phyloP scores from a whole-genome alignment of 2,329 filamentous ascomycete species.

The Taxawa tesnikishii region DNA sequence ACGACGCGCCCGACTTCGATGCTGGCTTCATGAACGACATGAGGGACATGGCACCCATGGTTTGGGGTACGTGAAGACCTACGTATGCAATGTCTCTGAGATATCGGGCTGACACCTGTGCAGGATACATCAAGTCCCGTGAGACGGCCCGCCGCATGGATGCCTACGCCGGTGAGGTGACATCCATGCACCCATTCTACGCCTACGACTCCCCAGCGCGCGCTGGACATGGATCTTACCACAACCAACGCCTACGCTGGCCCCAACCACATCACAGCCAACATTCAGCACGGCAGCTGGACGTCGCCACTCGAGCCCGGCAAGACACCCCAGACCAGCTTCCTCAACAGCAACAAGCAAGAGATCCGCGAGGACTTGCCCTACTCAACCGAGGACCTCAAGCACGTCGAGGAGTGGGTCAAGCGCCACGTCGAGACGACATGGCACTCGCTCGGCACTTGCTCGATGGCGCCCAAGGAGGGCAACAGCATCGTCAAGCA shows the following conservation, averaged over 20 bases:
- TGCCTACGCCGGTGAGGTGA: slow-evolving; percentile 64
- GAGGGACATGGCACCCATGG: slow-evolving; percentile 69
- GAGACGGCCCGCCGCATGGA: slow-evolving; percentile 70
- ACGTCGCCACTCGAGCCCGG: slow-evolving; percentile 46
- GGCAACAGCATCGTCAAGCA: slow-evolving; percentile 74
- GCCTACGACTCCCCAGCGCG: slow-evolving; percentile 56
- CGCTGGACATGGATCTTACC: slow-evolving; percentile 59
- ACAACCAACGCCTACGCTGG: slow-evolving; percentile 68
- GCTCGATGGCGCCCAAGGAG: slow-evolving; percentile 63
- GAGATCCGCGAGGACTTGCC: slow-evolving; percentile 50
- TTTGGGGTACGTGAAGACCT: slow-evolving; percentile 2
- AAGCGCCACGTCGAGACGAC: slow-evolving; percentile 54
- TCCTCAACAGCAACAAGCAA: slow-evolving; percentile 53
- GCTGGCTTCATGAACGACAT: slow-evolving; percentile 78
- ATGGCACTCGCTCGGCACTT: slow-evolving; percentile 57
- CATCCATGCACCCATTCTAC: slow-evolving; percentile 57
- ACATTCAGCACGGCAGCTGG: slow-evolving; percentile 60
- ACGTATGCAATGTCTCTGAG: slow-evolving; percentile 35
- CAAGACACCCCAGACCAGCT: slow-evolving; percentile 33
- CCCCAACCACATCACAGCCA: slow-evolving; percentile 56
- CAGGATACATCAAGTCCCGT: slow-evolving; percentile 72
- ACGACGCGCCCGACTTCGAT: slow-evolving; percentile 28
- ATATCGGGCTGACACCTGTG: slow-evolving; percentile 26
- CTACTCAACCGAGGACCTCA: slow-evolving; percentile 51
- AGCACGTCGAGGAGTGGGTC: slow-evolving; percentile 53